Evolutionary conservation across 129 eudicot genomes (phyloP), one percentile per base, ranked within the genome.

Genomic region (Scalesia atractyloides): DNA sequence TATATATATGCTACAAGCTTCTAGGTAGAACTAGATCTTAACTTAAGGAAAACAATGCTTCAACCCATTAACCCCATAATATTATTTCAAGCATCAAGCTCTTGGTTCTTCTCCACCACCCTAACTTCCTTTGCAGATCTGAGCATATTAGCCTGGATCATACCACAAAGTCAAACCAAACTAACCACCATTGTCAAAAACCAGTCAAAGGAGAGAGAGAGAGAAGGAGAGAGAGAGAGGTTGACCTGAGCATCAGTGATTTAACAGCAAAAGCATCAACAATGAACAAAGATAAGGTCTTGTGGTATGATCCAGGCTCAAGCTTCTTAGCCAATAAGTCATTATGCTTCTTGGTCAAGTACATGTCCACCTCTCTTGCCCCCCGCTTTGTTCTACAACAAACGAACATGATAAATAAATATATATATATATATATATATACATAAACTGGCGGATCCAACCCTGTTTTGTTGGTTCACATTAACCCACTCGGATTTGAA

Each of bases 101-200:
- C 92, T 75, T 89, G 98, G 72, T 93, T 87, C 79, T 93, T 93
- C 96, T 93, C 98, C 92, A 93, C 98, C 77, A 93, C 79, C 87
- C 98, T 84, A 76, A 93, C 98, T 82, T 83, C 92, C 41, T 82
- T 87, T 6, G 87, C 89, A 81, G 97, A 84, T 93, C 97, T 87
- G 65, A 93, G 97, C 91, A 87, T 81, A 76, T 86, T 77, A 5
- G 98, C 98, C 97, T 92, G 79, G 71, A 66, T n/a, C n/a, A 68
- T 2, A 53, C 33, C 18, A 67, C 33, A 63, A 66, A 78, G n/a
- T 26, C 43, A 44, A 68, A 56, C 15, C 14, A 3, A 19, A 50
- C 1, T 22, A 46, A 63, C 36, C 51, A 54, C 46, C 61, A 59
- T 43, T 2, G 58, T 69, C 61, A 20, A 52, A 3, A 77, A 20